phyloP scores from a whole-genome alignment of 2,329 filamentous ascomycete genomes.

The Fusarium newnesense region DNA sequence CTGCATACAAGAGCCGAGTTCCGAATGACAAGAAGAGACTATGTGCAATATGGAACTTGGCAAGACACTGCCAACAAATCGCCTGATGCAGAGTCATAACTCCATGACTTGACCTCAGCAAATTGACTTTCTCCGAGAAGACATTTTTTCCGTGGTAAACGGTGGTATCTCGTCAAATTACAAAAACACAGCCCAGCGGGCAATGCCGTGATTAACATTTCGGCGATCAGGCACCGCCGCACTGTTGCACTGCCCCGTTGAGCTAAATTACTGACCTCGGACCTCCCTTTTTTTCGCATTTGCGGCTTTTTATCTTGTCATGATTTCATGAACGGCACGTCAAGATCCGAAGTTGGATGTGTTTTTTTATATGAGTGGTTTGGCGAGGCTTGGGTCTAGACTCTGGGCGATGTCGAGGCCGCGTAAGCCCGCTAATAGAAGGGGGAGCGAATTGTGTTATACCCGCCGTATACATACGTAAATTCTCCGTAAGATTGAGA shows the following conservation, averaged over 20 bases:
- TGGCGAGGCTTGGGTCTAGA: neutral
- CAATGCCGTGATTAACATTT: neutral
- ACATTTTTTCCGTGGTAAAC: fast-evolving
- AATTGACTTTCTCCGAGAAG: no score
- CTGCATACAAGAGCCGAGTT: neutral
- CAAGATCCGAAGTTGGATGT: neutral
- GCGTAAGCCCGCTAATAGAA: neutral
- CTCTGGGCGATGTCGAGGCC: neutral
- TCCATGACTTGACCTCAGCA: neutral
- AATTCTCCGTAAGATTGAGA: neutral
- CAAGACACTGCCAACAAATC: neutral
- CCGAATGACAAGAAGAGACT: neutral
- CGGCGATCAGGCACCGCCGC: neutral
- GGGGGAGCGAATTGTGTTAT: neutral
- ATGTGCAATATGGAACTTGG: neutral
- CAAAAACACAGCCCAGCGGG: neutral
- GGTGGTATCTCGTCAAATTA: neutral
- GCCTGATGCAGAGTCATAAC: neutral
- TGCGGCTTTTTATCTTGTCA: neutral
- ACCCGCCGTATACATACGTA: neutral
- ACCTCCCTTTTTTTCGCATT: neutral
- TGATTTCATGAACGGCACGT: neutral
- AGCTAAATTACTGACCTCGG: neutral
- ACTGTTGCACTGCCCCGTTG: neutral
- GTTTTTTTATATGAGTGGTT: neutral